Conservation (phyloP, 345 rosid species). For the Ceriops decandra region DNA sequence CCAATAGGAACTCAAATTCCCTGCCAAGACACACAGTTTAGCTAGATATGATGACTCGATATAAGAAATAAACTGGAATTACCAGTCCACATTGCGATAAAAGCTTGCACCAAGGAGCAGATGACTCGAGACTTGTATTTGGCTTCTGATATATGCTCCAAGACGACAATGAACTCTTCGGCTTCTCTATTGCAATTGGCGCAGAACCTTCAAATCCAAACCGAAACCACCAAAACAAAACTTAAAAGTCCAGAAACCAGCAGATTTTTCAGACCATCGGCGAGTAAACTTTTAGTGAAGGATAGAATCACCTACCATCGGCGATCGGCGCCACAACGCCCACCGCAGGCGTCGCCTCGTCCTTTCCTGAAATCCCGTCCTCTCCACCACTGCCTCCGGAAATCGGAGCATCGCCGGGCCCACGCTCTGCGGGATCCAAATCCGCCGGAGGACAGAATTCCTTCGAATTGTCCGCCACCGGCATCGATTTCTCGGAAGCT, state of each 20-base stretch:
- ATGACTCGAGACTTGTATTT: conserved; percentile 31
- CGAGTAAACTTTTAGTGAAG: background rate
- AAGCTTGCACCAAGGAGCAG: conserved; percentile 70
- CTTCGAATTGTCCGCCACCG: conserved; percentile 51
- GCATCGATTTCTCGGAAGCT: conserved; percentile 43
- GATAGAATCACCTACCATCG: conserved; percentile 41
- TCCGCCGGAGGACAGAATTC: conserved; percentile 44
- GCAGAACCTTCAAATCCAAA: conserved; percentile 42
- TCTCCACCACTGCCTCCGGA: conserved; percentile 38
- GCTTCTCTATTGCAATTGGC: conserved; percentile 50
- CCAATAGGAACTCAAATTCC: background rate
- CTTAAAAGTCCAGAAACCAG: background rate
- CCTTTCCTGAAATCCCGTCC: conserved; percentile 35
- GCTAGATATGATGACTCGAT: background rate
- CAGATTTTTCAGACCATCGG: background rate
- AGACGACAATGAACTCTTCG: conserved; percentile 43
- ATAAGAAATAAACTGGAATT: conserved; percentile 2
- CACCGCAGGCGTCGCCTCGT: conserved; percentile 44
- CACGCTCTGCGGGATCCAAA: conserved; percentile 55
- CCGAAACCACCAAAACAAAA: conserved; percentile 11
- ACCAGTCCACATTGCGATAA: conserved; percentile 78
- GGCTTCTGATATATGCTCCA: conserved; percentile 47
- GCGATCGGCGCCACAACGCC: conserved; percentile 54
- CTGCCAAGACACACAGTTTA: background rate
- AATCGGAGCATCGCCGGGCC: conserved; percentile 38